Conservation (phyloP, 1,139 yeast genomes). For the Nakaseomyces uthaithaninus region DNA sequence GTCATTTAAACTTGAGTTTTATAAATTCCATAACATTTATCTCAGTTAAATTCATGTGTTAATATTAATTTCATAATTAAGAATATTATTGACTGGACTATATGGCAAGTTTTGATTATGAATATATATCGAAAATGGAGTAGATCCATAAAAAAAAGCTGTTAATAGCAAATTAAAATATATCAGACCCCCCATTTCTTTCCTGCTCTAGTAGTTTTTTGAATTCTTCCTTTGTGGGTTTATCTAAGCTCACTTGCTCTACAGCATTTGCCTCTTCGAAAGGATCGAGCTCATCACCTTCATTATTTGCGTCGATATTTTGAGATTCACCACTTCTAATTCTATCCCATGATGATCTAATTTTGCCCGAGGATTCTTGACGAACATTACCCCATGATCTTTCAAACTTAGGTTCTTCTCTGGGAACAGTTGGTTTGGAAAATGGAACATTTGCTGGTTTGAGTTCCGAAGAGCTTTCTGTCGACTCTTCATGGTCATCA, state of each 20-base stretch:
- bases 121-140: neutral
- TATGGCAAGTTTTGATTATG: neutral
- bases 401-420: slow-evolving; percentile 1
- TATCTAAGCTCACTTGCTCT: slow-evolving; percentile 6
- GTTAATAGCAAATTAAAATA: neutral
- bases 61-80: neutral
- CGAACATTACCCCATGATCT: slow-evolving; percentile 27
- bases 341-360: slow-evolving; percentile 22
- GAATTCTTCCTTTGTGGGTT: slow-evolving; percentile 18
- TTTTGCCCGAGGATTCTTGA: slow-evolving; percentile 9
- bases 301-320: neutral
- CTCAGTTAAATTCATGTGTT: neutral
- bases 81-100: slow-evolving; percentile 1
- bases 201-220: slow-evolving; percentile 20
- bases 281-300: slow-evolving; percentile 8
- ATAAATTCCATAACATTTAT: neutral
- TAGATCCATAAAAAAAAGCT: too few species aligned
- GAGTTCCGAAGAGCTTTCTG: neutral
- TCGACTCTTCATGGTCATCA: neutral
- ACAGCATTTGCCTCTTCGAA: neutral
- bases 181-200: slow-evolving; percentile 13
- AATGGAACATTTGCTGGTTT: neutral
- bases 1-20: neutral
- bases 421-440: neutral
- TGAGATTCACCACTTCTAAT: slow-evolving; percentile 13